Conservation (phyloP, 1,284 basidiomycete species). For the Chalciporus sp. region DNA sequence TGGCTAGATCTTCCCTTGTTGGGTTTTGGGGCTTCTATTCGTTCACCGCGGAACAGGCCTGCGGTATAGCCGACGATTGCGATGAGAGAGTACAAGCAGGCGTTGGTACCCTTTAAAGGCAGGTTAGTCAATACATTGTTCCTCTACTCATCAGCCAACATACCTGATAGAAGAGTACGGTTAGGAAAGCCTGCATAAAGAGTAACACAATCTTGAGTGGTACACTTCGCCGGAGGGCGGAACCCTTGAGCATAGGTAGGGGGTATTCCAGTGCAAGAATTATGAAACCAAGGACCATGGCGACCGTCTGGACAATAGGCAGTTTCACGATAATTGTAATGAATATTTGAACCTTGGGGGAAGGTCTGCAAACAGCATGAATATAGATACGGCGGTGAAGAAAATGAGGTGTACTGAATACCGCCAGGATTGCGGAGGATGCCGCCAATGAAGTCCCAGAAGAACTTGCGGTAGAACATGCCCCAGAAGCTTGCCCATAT, state of each 20-base stretch:
- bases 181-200: conserved; percentile 63
- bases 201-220: conserved; percentile 64
- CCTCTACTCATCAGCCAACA: conserved; percentile 32
- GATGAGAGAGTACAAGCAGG: conserved; percentile 69
- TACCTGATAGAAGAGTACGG: conserved; percentile 80
- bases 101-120: conserved; percentile 68
- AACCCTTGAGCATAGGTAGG: conserved; percentile 55
- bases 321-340: conserved; percentile 71
- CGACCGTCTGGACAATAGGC: conserved; percentile 70
- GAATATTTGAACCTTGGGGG: conserved; percentile 63
- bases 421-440: conserved; percentile 75
- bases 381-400: not conserved
- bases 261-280: conserved; percentile 73
- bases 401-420: conserved; percentile 62
- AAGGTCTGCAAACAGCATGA: conserved; percentile 50
- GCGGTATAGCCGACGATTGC: conserved; percentile 66
- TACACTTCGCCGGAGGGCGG: conserved; percentile 65
- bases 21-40: conserved; percentile 63
- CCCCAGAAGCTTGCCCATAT: conserved; percentile 81
- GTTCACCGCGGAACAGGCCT: conserved; percentile 65
- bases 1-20: conserved; percentile 60
- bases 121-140: conserved; percentile 4
- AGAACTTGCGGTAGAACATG: conserved; percentile 85
- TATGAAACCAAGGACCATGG: conserved; percentile 58
- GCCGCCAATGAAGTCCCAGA: conserved; percentile 83